A percentile compares a stretch with the other conserved stretches of the same genome.
These are phyloP conservation scores for Phytophthora sojae DNA, from an alignment of 352 stramenopile species.

Conservation along the genomic window DNA sequence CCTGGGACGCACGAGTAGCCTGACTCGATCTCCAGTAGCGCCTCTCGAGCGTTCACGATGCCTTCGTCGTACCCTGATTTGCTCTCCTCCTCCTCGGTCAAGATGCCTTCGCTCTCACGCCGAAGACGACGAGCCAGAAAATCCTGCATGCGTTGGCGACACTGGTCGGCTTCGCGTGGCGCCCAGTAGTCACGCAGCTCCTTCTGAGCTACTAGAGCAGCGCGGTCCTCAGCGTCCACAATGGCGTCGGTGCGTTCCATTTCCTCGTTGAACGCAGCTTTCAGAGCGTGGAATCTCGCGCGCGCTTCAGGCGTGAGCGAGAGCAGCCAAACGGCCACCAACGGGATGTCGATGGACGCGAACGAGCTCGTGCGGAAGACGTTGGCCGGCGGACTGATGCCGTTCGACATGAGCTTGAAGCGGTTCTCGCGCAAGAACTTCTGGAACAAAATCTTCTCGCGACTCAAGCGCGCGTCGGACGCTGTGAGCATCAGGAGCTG, in stretches of 20 bases:
- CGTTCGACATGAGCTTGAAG: conserved; percentile 94
- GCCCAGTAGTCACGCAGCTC: conserved; percentile 66
- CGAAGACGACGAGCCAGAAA: conserved; percentile 77
- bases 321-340: conserved; percentile 92
- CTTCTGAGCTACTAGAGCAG: conserved; percentile 53
- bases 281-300: conserved; percentile 89
- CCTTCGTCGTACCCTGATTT: conserved; percentile 67
- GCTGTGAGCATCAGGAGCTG: conserved; percentile 91
- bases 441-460: conserved; percentile 93
- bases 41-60: conserved; percentile 84
- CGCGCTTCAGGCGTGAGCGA: conserved; percentile 86
- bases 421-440: conserved; percentile 94
- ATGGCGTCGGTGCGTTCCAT: conserved; percentile 84
- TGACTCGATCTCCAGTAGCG: conserved; percentile 86
- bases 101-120: conserved; percentile 71
- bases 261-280: conserved; percentile 88
- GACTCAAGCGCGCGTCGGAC: conserved; percentile 85
- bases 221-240: conserved; percentile 75
- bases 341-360: conserved; percentile 89
- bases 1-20: conserved; percentile 82
- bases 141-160: conserved; percentile 75
- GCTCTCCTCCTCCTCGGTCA: conserved; percentile 45
- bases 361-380: conserved; percentile 92
- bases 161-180: conserved; percentile 72
- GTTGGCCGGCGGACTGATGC: conserved; percentile 90